phyloP scores from a whole-genome alignment of 2,329 filamentous ascomycete genomes.

The Clonostachys rhizophaga region DNA sequence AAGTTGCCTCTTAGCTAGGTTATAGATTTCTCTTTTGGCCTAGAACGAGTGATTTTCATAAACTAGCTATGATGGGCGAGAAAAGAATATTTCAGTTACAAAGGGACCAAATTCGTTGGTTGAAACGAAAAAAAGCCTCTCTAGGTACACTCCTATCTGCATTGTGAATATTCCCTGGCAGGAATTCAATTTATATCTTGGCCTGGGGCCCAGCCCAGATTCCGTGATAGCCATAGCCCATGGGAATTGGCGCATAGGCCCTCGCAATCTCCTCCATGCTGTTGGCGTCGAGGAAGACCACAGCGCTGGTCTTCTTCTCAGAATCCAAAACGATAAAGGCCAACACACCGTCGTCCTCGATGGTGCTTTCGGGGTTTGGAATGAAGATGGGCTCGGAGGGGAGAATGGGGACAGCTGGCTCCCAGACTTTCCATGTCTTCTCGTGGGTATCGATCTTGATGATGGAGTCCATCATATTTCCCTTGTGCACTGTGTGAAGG shows the following conservation, averaged over 20 bases:
- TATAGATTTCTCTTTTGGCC: too few relatives aligned
- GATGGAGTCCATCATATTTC: slow-evolving; percentile 56
- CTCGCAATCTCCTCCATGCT: slow-evolving; percentile 59
- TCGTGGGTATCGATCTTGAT: slow-evolving; percentile 62
- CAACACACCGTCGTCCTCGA: slow-evolving; percentile 60
- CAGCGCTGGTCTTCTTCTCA: slow-evolving; percentile 49
- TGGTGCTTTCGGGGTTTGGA: slow-evolving; percentile 23
- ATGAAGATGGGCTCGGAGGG: slow-evolving; percentile 69
- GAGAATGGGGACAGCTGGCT: slow-evolving; percentile 48
- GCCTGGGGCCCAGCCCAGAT: slow-evolving; percentile 7
- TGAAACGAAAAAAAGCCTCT: too few relatives aligned
- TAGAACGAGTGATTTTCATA: too few relatives aligned
- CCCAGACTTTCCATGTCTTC: slow-evolving; percentile 50
- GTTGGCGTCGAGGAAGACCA: slow-evolving; percentile 59
- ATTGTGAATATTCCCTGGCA: too few relatives aligned
- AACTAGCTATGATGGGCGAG: too few relatives aligned
- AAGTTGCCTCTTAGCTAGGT: too few relatives aligned
- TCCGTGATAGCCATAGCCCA: slow-evolving; percentile 64
- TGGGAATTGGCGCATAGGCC: slow-evolving; percentile 54
- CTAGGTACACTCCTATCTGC: too few relatives aligned
- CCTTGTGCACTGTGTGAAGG: slow-evolving; percentile 48
- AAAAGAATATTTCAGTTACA: too few relatives aligned
- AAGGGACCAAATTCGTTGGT: too few relatives aligned
- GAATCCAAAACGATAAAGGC: slow-evolving; percentile 62
- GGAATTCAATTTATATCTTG: too few relatives aligned